Evolutionary conservation across 768 basidiomycete species (phyloP).

Genomic region (Dictyophora rubrovolvata): DNA sequence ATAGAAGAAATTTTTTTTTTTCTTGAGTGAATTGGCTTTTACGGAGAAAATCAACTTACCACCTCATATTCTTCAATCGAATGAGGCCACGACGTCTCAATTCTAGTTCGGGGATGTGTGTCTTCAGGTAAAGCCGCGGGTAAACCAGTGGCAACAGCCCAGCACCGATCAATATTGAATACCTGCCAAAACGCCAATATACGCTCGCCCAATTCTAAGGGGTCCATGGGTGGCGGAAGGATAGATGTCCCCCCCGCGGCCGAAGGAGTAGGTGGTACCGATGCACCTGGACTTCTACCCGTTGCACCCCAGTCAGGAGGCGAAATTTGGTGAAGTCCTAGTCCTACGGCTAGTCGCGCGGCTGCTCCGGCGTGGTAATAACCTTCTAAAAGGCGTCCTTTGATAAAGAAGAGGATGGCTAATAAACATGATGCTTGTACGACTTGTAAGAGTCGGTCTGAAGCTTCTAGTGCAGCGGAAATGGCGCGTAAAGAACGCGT

Average conservation of each 20-base stretch:
- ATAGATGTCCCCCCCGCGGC: constrained; percentile 18
- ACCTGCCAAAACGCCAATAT: constrained; percentile 79
- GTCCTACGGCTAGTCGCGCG: constrained; percentile 62
- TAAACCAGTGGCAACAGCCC: constrained; percentile 65
- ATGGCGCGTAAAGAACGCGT: constrained; percentile 44
- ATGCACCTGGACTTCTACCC: not conserved
- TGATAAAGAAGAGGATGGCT: constrained; percentile 53
- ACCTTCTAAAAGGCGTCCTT: constrained; percentile 51
- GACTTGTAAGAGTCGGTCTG: constrained; percentile 44
- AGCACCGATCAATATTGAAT: constrained; percentile 70
- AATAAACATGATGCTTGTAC: constrained; percentile 69
- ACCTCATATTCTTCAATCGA: constrained; percentile 54
- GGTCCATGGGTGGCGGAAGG: constrained; percentile 47
- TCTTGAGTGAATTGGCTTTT: not conserved
- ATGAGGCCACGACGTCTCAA: constrained; percentile 72
- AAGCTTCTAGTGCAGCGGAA: constrained; percentile 58
- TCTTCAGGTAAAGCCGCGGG: constrained; percentile 59
- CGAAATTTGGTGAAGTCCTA: constrained; percentile 53
- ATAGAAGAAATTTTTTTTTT: too few relatives aligned
- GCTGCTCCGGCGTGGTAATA: constrained; percentile 64
- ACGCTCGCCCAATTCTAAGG: constrained; percentile 57
- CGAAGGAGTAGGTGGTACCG: constrained; percentile 22
- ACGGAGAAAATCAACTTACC: constrained; percentile 29
- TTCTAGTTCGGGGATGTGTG: constrained; percentile 42
- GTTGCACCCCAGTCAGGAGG: constrained; percentile 17